Conservation (phyloP, 345 rosid species). For the Aurinia saxatilis region DNA sequence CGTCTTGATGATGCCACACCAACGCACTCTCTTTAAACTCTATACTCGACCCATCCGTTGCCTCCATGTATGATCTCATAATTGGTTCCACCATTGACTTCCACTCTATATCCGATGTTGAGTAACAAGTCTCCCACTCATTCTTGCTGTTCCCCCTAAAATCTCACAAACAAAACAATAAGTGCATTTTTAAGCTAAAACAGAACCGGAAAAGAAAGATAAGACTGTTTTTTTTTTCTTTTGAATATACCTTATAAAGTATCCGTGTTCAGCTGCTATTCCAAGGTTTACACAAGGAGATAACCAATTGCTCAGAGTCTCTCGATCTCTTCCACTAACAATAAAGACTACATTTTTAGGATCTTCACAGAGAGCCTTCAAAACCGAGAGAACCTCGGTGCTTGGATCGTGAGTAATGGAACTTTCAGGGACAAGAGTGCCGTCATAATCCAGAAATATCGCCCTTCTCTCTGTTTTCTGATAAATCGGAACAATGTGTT, state of each 20-base stretch:
- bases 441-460: constrained; percentile 42
- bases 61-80: constrained; percentile 41
- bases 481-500: constrained; percentile 27
- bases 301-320: constrained; percentile 31
- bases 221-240: not conserved
- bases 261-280: constrained; percentile 44
- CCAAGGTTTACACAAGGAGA: constrained; percentile 35
- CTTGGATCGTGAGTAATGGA: constrained; percentile 31
- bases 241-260: constrained; percentile 30
- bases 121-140: constrained; percentile 44
- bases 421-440: constrained; percentile 31
- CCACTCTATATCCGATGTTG: constrained; percentile 38
- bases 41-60: constrained; percentile 55
- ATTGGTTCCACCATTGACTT: constrained; percentile 41
- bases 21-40: constrained; percentile 54
- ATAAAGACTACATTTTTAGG: constrained; percentile 33
- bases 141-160: constrained; percentile 38
- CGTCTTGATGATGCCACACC: constrained; percentile 61
- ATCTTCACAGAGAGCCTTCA: constrained; percentile 31
- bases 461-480: constrained; percentile 28
- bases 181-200: not conserved
- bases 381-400: constrained; percentile 24
- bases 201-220: too few relatives aligned
- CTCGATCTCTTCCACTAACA: constrained; percentile 37
- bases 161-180: not conserved